Base-by-base conservation (phyloP, 2,329 filamentous ascomycete genomes). In the Fusarium veterinarium region DNA sequence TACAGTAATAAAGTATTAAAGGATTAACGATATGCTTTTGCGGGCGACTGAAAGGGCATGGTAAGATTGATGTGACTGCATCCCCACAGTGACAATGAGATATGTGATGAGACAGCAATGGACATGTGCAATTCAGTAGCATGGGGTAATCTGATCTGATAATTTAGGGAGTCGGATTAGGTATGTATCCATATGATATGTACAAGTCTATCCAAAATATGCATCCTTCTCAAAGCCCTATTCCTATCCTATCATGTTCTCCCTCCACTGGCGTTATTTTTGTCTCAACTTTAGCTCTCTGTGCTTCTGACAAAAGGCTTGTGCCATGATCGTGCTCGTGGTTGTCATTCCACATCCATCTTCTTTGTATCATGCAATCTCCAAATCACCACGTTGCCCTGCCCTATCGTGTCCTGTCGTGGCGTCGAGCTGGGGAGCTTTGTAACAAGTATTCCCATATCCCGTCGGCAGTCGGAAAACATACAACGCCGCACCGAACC, bases 191-290 rank as follows among this genome's bases (percentile, higher is more conserved):
- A 28, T 28, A 48, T 69, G 44, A 58, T 60, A 60, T 70, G 49
- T 56, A 64, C 38, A 55, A 60, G 49, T 73, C 66, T 73, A 73
- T 73, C 25, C 55, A 56, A 44, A 73, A 73, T 59, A 71, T 73
- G 61, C 70, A 56, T 59, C 46, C 38, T 67, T 62, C 60, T 49
- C 66, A 45, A 45, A 23, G 49, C 37, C 53, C 28, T 48, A 57
- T 57, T 35, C 41, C 38, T 46, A 41, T 56, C 44, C 44, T 44
- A 44, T 30, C 44, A 33, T 30, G 28, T 30, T 30, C n/a, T 49
- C 46, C 28, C 49, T 49, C 58, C 38, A 38, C 40, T 53, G 56
- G 40, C 60, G 35, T 53, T 38, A 30, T 41, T 57, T 57, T 55
- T 57, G 31, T 37, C 41, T 37, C 49, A 38, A 55, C 64, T 64